Percentiles rank a stretch among this genome's conserved stretches.
These are phyloP conservation scores for Penicillium parvum DNA, from an alignment of 495 filamentous ascomycete species.

Conservation along the genomic window DNA sequence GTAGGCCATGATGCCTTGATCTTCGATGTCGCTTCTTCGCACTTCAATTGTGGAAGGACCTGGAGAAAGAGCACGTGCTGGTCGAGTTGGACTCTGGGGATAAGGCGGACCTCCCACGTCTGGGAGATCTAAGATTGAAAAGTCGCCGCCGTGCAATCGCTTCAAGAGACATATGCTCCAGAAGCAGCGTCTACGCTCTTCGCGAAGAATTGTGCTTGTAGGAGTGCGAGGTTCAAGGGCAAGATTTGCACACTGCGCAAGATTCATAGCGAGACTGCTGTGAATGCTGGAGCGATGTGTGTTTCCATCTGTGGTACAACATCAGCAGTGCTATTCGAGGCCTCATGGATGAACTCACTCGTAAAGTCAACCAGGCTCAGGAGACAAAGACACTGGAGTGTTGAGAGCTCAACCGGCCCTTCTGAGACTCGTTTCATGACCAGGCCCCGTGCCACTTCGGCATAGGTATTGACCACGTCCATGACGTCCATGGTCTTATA, in stretches of 20 bases:
- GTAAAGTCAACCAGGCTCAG: constrained; percentile 46
- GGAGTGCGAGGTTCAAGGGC: constrained; percentile 26
- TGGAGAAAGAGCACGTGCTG: constrained; percentile 22
- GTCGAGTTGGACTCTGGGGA: constrained; percentile 28
- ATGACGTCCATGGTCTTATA: constrained; percentile 10
- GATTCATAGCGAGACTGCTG: constrained; percentile 43
- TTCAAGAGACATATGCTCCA: constrained; percentile 48
- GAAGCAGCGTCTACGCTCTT: constrained; percentile 45
- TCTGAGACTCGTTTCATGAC: constrained; percentile 42
- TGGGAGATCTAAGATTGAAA: constrained; percentile 34
- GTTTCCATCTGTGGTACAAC: constrained; percentile 34
- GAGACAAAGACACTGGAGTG: constrained; percentile 43
- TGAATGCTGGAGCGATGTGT: constrained; percentile 47
- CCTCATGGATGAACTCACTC: constrained; percentile 19
- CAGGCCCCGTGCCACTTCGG: constrained; percentile 39
- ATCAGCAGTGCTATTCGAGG: not conserved
- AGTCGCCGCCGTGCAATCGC: constrained; percentile 42
- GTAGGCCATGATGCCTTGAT: constrained; percentile 46
- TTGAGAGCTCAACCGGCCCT: constrained; percentile 45
- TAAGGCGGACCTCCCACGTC: constrained; percentile 34
- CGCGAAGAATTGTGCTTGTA: constrained; percentile 21
- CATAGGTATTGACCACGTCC: constrained; percentile 29
- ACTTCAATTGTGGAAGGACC: constrained; percentile 13
- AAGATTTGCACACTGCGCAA: constrained; percentile 43
- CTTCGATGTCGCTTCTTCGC: constrained; percentile 27